Base-by-base conservation (phyloP, 2,329 filamentous ascomycete species). In the Bipolaris cookei region DNA sequence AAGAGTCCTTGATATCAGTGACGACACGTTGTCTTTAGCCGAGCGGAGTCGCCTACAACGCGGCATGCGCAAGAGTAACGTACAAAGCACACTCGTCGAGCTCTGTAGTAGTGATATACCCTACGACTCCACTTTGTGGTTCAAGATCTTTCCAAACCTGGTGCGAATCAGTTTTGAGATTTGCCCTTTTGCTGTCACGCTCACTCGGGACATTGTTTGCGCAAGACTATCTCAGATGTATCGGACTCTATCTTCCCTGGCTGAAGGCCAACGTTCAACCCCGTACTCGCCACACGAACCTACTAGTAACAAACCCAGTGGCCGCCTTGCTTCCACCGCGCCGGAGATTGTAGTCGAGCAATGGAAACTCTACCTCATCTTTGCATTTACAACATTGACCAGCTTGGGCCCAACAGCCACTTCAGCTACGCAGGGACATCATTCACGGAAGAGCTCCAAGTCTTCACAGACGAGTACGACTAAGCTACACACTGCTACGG, bases 321-420 rank as follows among this genome's bases (percentile, higher is more conserved):
- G 84, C 57, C 87, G 77, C 14, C 62, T 79, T 32, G 75, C 84
- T 56, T 89, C 87, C 2, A 88, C 89, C 0, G 90, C 92, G 16
- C 90, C 93, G 0, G 92, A 96, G 67, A 87, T 96, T 20, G 83
- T 97, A 55, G 87, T 99, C 56, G 96, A 98, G 76, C 95, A 99
- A 74, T 99, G 94, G 94, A 98, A 97, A 77, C 81, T 98, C 2
- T 98, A 98, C 74, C 83, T 99, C 23, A 93, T 97, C 53, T 97
- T 99, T 79, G 95, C 94, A 8, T 99, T 96, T 77, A 97, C 94
- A 8, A 98, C 95, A 0, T 82, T 99, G 54, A 93, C 91, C 35
- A 95, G 95, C 64, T 86, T 91, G 8, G 92, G 92, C 8, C 53
- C 62, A 30, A 68, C 58, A 18, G 86, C 82, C 18, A 82, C 86